Base-by-base conservation (phyloP, 2,329 filamentous ascomycete genomes). In the Scolecobasidium constrictum region DNA sequence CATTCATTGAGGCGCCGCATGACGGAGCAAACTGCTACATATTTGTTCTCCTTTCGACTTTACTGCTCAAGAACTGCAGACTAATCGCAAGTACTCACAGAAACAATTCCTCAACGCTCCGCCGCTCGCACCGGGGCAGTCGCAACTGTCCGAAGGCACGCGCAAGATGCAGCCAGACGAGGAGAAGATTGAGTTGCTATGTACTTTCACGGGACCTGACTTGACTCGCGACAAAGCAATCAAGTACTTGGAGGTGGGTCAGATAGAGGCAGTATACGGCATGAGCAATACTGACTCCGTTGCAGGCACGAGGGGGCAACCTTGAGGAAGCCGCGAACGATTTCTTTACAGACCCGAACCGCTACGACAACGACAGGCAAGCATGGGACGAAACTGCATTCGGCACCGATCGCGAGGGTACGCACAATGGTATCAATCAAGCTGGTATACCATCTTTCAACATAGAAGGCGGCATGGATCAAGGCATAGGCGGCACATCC, bases 301-400 rank as follows among this genome's bases (percentile, higher is more conserved):
- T n/a, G n/a, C n/a, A n/a, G n/a, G n/a, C n/a, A n/a, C n/a, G n/a
- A n/a, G 26, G 26, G n/a, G 26, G 26, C 9, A 31, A 31, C n/a
- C 9, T n/a, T n/a, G n/a, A 9, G 26, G n/a, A 31, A 7, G 26
- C 26, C 9, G 26, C n/a, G 26, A n/a, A 31, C 9, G 26, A 31
- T 7, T 31, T 9, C n/a, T 31, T 31, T n/a, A 31, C 9, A 7
- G n/a, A 31, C n/a, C n/a, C 26, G 26, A n/a, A 7, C 26, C 9
- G n/a, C 9, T 31, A 31, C 26, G 26, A 31, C 26, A n/a, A 31
- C 9, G 26, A 31, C 26, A 9, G 26, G 26, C 26, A 31, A n/a
- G 35, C 9, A 9, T 61, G 56, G 55, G 57, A 61, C 47, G 50
- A 52, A 39, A 55, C 45, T 40, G 53, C 50, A 3, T 60, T 60